Percentiles rank a stretch among this genome's conserved stretches.
Evolutionary conservation across 2,329 filamentous ascomycete species (phyloP).

Genomic region (Dothideomycetes sp.): DNA sequence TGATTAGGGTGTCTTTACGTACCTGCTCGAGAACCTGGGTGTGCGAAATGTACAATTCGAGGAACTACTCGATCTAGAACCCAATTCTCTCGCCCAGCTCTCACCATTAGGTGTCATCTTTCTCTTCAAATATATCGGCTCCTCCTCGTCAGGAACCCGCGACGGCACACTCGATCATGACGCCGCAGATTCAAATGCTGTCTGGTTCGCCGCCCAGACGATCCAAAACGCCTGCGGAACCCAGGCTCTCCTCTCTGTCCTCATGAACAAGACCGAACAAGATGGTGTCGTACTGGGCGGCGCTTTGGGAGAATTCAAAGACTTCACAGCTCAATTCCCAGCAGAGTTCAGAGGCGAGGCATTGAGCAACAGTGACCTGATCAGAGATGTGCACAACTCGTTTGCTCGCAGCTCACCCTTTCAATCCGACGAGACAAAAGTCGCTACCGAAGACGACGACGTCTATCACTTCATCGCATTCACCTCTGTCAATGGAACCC

Average conservation of each 20-base stretch:
- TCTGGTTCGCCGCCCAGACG: conserved; percentile 94
- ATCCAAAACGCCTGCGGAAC: conserved; percentile 99
- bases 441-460: conserved; percentile 66
- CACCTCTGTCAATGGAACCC: conserved; percentile 61
- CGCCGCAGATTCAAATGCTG: conserved; percentile 49
- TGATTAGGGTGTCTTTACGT: conserved; percentile 83
- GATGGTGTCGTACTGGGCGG: conserved; percentile 58
- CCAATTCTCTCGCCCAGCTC: conserved; percentile 58
- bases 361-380: conserved; percentile 52
- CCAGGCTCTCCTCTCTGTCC: conserved; percentile 82
- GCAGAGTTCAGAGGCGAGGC: conserved; percentile 59
- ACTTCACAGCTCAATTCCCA: conserved; percentile 78
- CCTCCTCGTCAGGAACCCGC: conserved; percentile 49
- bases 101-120: conserved; percentile 70
- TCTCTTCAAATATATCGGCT: conserved; percentile 77
- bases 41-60: conserved; percentile 94
- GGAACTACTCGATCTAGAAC: conserved; percentile 82
- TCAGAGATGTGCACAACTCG: conserved; percentile 66
- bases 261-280: conserved; percentile 60
- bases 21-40: conserved; percentile 82
- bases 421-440: conserved; percentile 73
- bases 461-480: conserved; percentile 98
- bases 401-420: conserved; percentile 86
- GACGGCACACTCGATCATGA: conserved; percentile 73
- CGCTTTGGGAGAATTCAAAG: conserved; percentile 66